A percentile compares a stretch with the other conserved stretches of the same genome.
Evolutionary conservation across 306 rosid genomes (phyloP).

Genomic region (Castanea mollissima): DNA sequence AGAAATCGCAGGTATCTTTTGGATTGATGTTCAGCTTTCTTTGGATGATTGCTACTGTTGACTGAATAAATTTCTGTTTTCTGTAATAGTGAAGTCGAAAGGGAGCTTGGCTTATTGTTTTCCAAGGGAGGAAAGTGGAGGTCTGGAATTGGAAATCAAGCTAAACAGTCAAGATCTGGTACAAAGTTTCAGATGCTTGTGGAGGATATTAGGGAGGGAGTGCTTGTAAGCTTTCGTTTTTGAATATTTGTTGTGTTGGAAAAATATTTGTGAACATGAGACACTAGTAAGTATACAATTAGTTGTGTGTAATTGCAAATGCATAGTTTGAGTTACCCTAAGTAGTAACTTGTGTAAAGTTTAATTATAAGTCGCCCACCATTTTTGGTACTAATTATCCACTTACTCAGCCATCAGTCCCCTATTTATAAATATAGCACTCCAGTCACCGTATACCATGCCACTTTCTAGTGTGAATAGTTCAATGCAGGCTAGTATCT

Average conservation of each 20-base stretch:
- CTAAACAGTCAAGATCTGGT: conserved; percentile 61
- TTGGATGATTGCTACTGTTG: background rate
- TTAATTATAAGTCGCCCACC: background rate
- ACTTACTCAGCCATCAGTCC: background rate
- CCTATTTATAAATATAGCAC: background rate
- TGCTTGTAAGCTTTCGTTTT: conserved; percentile 50
- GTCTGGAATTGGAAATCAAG: conserved; percentile 64
- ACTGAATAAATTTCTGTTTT: conserved; percentile 15
- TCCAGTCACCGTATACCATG: background rate
- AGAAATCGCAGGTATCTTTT: conserved; percentile 70
- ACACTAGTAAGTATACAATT: background rate
- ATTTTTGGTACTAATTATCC: background rate
- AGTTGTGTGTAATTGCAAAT: background rate
- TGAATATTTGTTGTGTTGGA: background rate
- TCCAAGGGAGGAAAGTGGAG: conserved; percentile 73
- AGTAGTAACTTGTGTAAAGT: too few species aligned
- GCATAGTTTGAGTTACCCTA: too few species aligned
- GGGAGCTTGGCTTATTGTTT: conserved; percentile 85
- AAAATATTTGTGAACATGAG: background rate
- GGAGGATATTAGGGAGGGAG: conserved; percentile 96
- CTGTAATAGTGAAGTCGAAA: conserved; percentile 83
- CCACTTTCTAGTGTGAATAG: background rate
- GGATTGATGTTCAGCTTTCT: conserved; percentile 3
- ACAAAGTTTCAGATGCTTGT: conserved; percentile 90
- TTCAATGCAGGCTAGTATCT: background rate